phyloP scores from a whole-genome alignment of 176 grass and related monocot genomes.

The Ensete ventricosum region DNA sequence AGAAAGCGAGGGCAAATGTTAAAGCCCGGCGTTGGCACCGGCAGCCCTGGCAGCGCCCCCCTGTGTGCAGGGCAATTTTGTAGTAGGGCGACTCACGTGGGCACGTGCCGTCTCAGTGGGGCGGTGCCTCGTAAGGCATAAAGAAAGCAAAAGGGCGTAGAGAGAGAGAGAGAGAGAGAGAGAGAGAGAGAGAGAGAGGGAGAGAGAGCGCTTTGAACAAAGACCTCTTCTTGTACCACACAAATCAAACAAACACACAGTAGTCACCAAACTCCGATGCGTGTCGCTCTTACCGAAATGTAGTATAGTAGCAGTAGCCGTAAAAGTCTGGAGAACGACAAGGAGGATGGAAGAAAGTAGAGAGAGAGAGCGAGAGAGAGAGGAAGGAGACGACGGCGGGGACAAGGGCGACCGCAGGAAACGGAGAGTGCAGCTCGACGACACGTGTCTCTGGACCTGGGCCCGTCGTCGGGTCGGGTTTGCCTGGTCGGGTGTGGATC shows the following conservation, averaged over 20 bases:
- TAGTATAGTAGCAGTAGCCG: too few relatives aligned
- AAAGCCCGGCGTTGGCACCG: neutral
- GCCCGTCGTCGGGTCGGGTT: too few relatives aligned
- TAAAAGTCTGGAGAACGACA: too few relatives aligned
- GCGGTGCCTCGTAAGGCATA: constrained; percentile 39
- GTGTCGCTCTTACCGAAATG: too few relatives aligned
- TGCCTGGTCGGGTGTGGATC: too few relatives aligned
- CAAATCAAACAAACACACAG: neutral
- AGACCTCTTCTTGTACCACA: too few relatives aligned
- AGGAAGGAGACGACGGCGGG: neutral
- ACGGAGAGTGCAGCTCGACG: too few relatives aligned
- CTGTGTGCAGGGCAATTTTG: neutral
- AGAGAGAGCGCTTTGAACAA: too few relatives aligned
- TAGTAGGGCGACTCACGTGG: constrained; percentile 25
- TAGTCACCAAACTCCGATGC: neutral
- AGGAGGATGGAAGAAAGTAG: too few relatives aligned
- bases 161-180: neutral
- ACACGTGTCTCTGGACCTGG: too few relatives aligned
- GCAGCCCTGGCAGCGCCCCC: neutral
- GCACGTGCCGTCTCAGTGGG: constrained; percentile 49
- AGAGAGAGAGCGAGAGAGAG: neutral
- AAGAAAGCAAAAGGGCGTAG: constrained; percentile 32
- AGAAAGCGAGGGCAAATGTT: neutral
- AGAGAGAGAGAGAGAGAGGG: too few relatives aligned
- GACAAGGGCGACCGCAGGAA: constrained; percentile 22